These are phyloP conservation scores for Apiosordaria backusii DNA, from an alignment of 495 filamentous ascomycete species.

Conservation along the genomic window DNA sequence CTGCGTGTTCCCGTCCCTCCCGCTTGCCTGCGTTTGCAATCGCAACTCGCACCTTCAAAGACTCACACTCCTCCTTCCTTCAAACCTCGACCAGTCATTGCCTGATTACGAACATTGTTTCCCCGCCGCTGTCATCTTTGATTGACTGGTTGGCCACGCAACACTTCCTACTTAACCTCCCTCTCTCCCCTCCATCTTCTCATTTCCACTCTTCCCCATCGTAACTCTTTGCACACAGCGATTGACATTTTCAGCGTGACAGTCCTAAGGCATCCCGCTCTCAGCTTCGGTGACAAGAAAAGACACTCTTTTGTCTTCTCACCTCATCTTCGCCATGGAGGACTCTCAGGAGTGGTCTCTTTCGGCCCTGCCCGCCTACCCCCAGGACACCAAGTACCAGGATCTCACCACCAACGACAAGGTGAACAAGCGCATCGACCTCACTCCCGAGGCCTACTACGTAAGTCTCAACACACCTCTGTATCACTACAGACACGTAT, in stretches of 20 bases:
- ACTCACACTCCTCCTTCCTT: not conserved
- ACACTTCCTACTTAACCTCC: not conserved
- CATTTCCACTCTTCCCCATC: not conserved
- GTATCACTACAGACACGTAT: not conserved
- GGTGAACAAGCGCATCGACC: slow-evolving; percentile 37
- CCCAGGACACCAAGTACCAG: not conserved
- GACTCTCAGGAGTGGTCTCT: not conserved
- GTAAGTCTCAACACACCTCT: slow-evolving; percentile 15
- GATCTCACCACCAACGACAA: not conserved
- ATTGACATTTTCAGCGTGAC: not conserved
- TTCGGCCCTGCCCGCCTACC: not conserved
- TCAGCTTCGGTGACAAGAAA: not conserved
- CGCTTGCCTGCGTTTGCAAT: not conserved
- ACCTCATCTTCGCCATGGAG: not conserved
- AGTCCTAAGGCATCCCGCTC: not conserved
- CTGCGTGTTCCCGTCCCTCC: too few species aligned
- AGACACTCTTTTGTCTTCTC: not conserved
- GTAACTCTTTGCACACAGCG: not conserved
- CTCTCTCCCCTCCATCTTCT: not conserved
- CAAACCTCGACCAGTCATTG: not conserved
- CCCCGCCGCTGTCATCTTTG: not conserved
- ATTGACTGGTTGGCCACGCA: not conserved
- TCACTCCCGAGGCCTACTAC: slow-evolving; percentile 44
- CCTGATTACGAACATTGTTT: too few species aligned
- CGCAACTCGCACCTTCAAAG: not conserved